A percentile compares a stretch with the other conserved stretches of the same genome.
Conservation (phyloP, 192 early-diverging fungal species). For the Allomyces macrogynus region DNA sequence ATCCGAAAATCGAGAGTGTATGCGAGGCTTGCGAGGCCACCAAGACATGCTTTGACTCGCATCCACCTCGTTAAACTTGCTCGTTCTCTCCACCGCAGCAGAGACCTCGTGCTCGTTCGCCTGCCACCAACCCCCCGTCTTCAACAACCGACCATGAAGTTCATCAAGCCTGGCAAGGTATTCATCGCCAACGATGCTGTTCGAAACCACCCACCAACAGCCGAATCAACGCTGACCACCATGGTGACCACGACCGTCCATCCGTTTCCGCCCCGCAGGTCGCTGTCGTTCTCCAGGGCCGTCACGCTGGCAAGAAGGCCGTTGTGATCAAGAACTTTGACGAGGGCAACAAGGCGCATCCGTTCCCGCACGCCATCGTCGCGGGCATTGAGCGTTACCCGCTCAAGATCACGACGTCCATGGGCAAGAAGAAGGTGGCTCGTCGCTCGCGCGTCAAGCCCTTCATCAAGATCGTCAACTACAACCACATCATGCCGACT, state of each 20-base stretch:
- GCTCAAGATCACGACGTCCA: conserved; percentile 85
- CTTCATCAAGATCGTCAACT: conserved; percentile 98
- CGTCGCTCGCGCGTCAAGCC: conserved; percentile 96
- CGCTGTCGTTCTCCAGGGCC: conserved; percentile 92
- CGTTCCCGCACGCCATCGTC: conserved; percentile 95
- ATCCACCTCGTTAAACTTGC: too few species aligned
- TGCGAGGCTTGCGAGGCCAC: too few species aligned
- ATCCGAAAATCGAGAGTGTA: too few species aligned
- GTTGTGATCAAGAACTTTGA: conserved; percentile 92
- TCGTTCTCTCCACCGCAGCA: too few species aligned
- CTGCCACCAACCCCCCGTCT: too few species aligned
- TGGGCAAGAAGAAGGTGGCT: conserved; percentile 87
- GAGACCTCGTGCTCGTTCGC: too few species aligned
- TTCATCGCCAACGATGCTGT: background rate
- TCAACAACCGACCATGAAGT: conserved; percentile 20
- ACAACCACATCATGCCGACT: conserved; percentile 99
- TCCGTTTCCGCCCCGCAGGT: conserved; percentile 36
- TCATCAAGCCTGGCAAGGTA: conserved; percentile 38
- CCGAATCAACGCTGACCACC: too few species aligned
- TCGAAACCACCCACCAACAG: too few species aligned
- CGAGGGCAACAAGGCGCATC: conserved; percentile 91
- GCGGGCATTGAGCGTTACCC: conserved; percentile 95
- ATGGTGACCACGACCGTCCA: background rate
- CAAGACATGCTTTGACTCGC: too few species aligned
- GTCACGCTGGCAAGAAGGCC: conserved; percentile 99